Percentiles rank a stretch among this genome's conserved stretches.
phyloP scores from a whole-genome alignment of 768 basidiomycete genomes.

The Favolaschia claudopus region DNA sequence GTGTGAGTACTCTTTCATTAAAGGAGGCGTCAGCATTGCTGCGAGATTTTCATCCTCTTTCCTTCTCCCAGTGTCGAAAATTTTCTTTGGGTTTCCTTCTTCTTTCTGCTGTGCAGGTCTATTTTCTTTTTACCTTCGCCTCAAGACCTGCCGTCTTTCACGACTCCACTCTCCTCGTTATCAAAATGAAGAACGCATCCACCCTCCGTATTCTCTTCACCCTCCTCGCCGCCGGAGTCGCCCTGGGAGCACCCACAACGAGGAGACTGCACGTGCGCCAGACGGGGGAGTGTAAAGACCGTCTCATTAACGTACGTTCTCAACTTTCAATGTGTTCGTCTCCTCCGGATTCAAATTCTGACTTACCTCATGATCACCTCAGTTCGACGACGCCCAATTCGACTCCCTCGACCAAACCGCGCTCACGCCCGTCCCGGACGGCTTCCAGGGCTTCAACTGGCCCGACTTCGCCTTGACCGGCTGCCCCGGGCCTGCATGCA shows the following conservation, averaged over 20 bases:
- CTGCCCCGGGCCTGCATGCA: slow-evolving; percentile 1
- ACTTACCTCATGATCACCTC: too few species aligned
- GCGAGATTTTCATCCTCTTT: too few species aligned
- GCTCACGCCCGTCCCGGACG: neutral
- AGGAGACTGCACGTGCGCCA: neutral
- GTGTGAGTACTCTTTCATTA: too few species aligned
- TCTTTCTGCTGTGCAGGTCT: slow-evolving; percentile 4
- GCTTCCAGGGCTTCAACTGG: slow-evolving; percentile 8
- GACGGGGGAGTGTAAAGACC: neutral
- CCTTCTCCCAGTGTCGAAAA: too few species aligned
- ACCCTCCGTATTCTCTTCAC: neutral
- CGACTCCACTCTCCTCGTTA: neutral
- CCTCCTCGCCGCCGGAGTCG: neutral
- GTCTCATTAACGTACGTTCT: neutral
- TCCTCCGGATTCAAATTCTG: neutral
- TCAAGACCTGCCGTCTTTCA: neutral
- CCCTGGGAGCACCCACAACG: neutral
- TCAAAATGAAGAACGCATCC: slow-evolving; percentile 1
- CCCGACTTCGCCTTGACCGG: neutral
- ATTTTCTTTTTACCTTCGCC: neutral
- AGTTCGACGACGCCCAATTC: slow-evolving; percentile 7
- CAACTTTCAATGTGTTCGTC: neutral
- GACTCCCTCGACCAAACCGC: neutral
- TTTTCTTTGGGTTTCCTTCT: neutral
- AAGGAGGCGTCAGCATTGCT: too few species aligned